Conservation (phyloP, 2,329 filamentous ascomycete species). For the Hypoxylon sp. region DNA sequence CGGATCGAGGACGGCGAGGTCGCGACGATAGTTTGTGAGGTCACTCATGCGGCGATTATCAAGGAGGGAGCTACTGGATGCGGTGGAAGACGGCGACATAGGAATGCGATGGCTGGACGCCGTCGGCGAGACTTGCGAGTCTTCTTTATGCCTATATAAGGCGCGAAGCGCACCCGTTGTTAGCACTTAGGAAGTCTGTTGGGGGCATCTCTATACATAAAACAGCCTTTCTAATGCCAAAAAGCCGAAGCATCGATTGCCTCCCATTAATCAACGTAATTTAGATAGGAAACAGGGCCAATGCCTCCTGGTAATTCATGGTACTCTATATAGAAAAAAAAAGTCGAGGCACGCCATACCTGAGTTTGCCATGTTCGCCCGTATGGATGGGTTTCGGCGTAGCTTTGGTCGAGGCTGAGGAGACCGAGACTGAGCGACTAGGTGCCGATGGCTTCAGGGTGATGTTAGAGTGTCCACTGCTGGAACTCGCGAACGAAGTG, state of each 20-base stretch:
- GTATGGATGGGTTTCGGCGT: slow-evolving; percentile 69
- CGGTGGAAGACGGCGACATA: slow-evolving; percentile 60
- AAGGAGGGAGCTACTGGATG: slow-evolving; percentile 65
- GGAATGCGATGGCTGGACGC: slow-evolving; percentile 61
- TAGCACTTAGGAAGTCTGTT: slow-evolving; percentile 48
- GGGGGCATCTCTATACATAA: slow-evolving; percentile 3
- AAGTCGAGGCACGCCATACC: slow-evolving; percentile 57
- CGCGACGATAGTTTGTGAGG: slow-evolving; percentile 79
- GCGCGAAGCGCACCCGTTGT: slow-evolving; percentile 50
- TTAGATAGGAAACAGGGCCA: slow-evolving; percentile 22
- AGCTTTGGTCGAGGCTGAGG: slow-evolving; percentile 53
- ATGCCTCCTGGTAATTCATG: slow-evolving; percentile 23
- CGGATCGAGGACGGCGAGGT: slow-evolving; percentile 77
- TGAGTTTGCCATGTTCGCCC: slow-evolving; percentile 64
- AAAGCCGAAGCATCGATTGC: slow-evolving; percentile 6
- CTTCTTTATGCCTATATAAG: slow-evolving; percentile 56
- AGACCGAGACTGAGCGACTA: slow-evolving; percentile 53
- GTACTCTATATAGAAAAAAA: slow-evolving; percentile 26
- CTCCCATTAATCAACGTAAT: slow-evolving; percentile 11
- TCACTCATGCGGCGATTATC: slow-evolving; percentile 72
- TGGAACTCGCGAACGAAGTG: slow-evolving; percentile 76
- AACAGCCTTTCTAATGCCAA: slow-evolving; percentile 13
- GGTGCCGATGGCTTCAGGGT: slow-evolving; percentile 69
- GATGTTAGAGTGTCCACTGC: slow-evolving; percentile 76
- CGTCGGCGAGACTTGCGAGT: slow-evolving; percentile 66